A percentile compares a stretch with the other conserved stretches of the same genome.
Evolutionary conservation across 768 basidiomycete genomes (phyloP).

Genomic region (Tulasnella sp.): DNA sequence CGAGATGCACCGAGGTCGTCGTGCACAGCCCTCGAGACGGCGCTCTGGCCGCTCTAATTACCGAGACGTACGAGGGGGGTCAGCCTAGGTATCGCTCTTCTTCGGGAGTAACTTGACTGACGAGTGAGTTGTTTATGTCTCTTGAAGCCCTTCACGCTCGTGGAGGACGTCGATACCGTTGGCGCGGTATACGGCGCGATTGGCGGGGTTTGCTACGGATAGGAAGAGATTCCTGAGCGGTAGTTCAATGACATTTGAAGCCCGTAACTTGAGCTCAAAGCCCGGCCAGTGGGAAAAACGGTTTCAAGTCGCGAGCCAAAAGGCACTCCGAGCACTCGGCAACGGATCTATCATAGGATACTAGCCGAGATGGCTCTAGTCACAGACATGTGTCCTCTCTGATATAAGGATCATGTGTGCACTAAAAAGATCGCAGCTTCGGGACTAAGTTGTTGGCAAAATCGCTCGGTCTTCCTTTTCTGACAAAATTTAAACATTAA

Average conservation of each 20-base stretch:
- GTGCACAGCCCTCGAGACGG: constrained; percentile 16
- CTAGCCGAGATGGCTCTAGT: too few species aligned
- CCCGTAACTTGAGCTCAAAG: too few species aligned
- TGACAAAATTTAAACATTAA: too few species aligned
- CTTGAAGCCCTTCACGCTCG: constrained; percentile 8
- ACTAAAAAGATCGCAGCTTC: too few species aligned
- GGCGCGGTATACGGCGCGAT: constrained; percentile 15
- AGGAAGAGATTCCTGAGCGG: constrained; percentile 9
- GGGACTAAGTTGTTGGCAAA: too few species aligned
- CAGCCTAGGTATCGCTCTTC: background rate
- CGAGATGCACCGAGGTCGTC: constrained; percentile 15
- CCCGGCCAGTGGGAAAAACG: too few species aligned
- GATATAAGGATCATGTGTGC: too few species aligned
- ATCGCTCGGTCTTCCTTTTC: too few species aligned
- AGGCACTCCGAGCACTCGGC: too few species aligned
- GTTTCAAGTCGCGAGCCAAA: too few species aligned
- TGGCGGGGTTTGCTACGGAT: constrained; percentile 13
- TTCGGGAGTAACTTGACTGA: background rate
- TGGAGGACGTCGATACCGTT: constrained; percentile 16
- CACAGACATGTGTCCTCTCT: too few species aligned
- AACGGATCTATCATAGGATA: too few species aligned
- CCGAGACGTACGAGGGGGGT: constrained; percentile 16
- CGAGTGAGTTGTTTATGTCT: background rate
- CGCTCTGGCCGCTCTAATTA: constrained; percentile 12
- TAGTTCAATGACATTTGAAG: constrained; percentile 8